Evolutionary conservation across 495 filamentous ascomycete genomes (phyloP), one percentile per base, ranked within the genome.

Genomic region (Trichoderma gamsii): DNA sequence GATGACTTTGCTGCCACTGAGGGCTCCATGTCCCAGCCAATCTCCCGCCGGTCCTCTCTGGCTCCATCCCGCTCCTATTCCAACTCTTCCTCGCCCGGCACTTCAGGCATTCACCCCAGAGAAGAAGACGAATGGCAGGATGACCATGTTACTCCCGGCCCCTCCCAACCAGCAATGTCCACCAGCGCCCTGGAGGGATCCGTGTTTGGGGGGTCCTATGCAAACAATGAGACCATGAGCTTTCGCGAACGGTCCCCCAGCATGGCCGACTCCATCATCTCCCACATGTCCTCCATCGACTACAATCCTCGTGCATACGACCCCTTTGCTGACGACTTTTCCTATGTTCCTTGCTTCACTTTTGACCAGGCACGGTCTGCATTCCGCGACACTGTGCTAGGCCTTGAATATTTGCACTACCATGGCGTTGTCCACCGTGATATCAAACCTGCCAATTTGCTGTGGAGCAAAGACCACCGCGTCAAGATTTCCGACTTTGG

Each of bases 401-500:
- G 95, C 29, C 78, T 99, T 32, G 96, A 98, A 73, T 98, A 97
- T 74, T 84, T 99, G 7, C 95, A 99, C 72, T 98, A 92, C 72
- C 91, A 98, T 78, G 93, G 93, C 41, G 94, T 99, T 56, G 92
- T 98, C 56, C 95, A 99, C 75, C 91, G 95, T 41, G 95, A 99
- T 75, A 99, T 99, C 80, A 99, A 99, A 76, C 95, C 95, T 0
- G 93, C 94, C n/a, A 99, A 99, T 76, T 83, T 99, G 6, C 83
- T 99, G 9, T 90, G 92, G 79, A 96, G 92, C 6, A 85, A 83
- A 68, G 89, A 92, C 71, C 86, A 92, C 72, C 87, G 90, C 15
- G 91, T 97, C 70, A 99, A 98, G 81, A 99, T 99, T 63, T 98
- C 95, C n/a, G 95, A 99, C 74, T 99, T 99, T 79, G 95, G 95